phyloP scores from a whole-genome alignment of 345 rosid genomes.

The Litchi chinensis region DNA sequence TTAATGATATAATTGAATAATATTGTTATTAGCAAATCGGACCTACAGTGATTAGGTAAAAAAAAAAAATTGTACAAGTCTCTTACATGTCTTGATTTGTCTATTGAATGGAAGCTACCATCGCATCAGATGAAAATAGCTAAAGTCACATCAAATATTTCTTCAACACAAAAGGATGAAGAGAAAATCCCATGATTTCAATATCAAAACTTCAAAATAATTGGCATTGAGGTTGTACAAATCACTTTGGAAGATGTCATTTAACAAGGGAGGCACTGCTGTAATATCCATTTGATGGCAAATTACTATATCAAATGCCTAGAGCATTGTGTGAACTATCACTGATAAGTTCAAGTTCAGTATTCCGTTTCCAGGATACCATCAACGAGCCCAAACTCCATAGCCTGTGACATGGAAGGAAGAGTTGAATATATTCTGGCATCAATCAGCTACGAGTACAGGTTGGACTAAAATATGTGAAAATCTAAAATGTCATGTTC shows the following conservation, averaged over 20 bases:
- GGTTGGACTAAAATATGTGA: not conserved
- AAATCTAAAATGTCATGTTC: not conserved
- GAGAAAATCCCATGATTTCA: not conserved
- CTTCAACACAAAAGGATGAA: not conserved
- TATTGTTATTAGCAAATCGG: too few relatives aligned
- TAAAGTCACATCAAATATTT: not conserved
- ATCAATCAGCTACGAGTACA: not conserved
- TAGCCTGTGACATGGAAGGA: conserved; percentile 53
- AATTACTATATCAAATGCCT: conserved; percentile 3
- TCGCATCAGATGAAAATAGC: not conserved
- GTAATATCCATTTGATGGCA: not conserved
- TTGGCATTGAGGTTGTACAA: not conserved
- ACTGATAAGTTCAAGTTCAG: conserved; percentile 26
- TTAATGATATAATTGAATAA: too few relatives aligned
- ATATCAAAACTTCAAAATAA: not conserved
- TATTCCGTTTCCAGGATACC: conserved; percentile 80
- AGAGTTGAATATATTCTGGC: not conserved
- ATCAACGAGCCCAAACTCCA: conserved; percentile 87
- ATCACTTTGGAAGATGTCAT: not conserved
- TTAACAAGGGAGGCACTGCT: not conserved
- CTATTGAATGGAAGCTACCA: not conserved
- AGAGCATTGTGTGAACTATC: not conserved
- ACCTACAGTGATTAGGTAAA: too few relatives aligned
- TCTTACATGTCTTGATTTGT: too few relatives aligned
- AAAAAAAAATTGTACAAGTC: too few relatives aligned